These are phyloP conservation scores for Calocera cornea DNA, from an alignment of 768 basidiomycete genomes.

Conservation along the genomic window DNA sequence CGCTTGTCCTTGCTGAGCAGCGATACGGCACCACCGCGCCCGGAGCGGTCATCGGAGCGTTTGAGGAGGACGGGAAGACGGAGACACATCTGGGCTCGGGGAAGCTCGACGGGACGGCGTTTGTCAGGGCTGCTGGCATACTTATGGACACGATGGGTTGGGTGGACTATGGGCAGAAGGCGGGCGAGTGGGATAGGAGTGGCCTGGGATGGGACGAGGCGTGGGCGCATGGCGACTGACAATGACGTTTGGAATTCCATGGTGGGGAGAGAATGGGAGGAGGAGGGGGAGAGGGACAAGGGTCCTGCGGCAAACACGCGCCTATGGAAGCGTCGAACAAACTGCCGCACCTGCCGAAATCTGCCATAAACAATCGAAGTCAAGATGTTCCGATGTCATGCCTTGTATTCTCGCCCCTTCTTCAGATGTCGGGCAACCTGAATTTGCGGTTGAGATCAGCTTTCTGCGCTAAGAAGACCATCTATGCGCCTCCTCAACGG, in stretches of 20 bases:
- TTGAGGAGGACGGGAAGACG: slow-evolving; percentile 23
- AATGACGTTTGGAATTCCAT: background rate
- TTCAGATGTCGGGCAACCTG: no score
- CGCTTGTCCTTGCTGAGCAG: slow-evolving; percentile 35
- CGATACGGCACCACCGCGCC: slow-evolving; percentile 33
- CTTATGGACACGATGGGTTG: slow-evolving; percentile 44
- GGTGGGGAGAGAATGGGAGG: background rate
- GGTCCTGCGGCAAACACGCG: no score
- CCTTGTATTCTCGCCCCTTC: no score
- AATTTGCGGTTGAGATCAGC: no score
- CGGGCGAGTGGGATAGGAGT: slow-evolving; percentile 43
- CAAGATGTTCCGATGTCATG: no score
- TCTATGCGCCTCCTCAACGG: no score
- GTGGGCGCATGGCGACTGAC: slow-evolving; percentile 32
- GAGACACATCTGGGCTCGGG: slow-evolving; percentile 37
- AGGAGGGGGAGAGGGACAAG: no score
- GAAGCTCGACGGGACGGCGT: slow-evolving; percentile 42
- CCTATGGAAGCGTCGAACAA: no score
- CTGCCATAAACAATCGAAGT: no score
- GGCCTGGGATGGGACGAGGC: slow-evolving; percentile 49
- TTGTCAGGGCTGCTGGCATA: slow-evolving; percentile 43
- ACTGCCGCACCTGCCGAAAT: no score
- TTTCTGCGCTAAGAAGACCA: no score
- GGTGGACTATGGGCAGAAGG: slow-evolving; percentile 38
- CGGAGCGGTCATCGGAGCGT: slow-evolving; percentile 33